Percentiles rank a stretch among this genome's conserved stretches.
phyloP scores from a whole-genome alignment of 2,329 filamentous ascomycete species.

The Fusarium brachygibbosum region DNA sequence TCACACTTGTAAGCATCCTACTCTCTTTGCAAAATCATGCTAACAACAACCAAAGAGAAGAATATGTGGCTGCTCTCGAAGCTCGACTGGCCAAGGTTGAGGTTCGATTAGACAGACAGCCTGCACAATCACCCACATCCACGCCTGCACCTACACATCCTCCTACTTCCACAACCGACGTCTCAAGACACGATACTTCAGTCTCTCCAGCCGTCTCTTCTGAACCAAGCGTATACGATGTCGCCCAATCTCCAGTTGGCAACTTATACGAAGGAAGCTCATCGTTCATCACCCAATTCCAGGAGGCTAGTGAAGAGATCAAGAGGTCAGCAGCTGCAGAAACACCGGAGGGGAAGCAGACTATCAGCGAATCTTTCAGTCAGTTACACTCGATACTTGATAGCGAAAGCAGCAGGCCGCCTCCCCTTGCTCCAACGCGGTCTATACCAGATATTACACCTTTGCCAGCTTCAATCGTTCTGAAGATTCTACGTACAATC shows the following conservation, averaged over 20 bases:
- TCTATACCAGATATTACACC: conserved; percentile 13
- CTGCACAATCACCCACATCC: background rate
- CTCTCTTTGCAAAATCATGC: accelerated
- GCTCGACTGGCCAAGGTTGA: conserved; percentile 32
- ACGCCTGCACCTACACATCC: background rate
- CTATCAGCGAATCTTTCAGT: conserved; percentile 31
- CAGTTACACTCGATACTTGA: conserved; percentile 21
- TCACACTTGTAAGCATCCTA: conserved; percentile 16
- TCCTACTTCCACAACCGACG: background rate
- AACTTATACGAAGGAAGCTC: conserved; percentile 38
- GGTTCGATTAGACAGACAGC: conserved; percentile 10
- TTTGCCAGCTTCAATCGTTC: conserved; percentile 21
- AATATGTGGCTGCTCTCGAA: conserved; percentile 28
- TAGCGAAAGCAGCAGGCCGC: background rate
- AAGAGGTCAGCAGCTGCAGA: conserved; percentile 25
- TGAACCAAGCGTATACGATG: conserved; percentile 1
- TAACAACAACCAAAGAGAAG: conserved; percentile 13
- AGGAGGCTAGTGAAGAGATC: conserved; percentile 31
- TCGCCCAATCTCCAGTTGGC: background rate
- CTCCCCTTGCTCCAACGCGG: background rate
- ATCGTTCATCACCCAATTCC: conserved; percentile 37
- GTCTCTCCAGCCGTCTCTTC: conserved; percentile 19
- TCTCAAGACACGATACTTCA: background rate
- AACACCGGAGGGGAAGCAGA: conserved; percentile 31
- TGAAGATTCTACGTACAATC: conserved; percentile 24